These are phyloP conservation scores for Nigrospora sphaerica DNA, from an alignment of 2,329 filamentous ascomycete species.

Conservation along the genomic window DNA sequence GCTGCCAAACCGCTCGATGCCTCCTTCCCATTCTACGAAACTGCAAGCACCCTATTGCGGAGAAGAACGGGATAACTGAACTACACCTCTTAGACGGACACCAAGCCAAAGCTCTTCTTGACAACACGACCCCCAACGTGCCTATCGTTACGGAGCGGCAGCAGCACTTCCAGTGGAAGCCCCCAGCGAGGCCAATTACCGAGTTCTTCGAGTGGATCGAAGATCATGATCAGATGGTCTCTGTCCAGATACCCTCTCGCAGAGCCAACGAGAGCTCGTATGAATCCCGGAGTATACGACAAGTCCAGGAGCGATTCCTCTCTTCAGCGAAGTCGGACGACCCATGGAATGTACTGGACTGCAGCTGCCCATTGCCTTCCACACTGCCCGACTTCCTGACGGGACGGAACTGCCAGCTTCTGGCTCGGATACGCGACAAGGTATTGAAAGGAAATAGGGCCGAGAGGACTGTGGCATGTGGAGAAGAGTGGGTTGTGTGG, in stretches of 20 bases:
- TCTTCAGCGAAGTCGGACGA: neutral
- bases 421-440: slow-evolving; percentile 1
- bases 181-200: neutral
- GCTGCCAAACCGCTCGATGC: slow-evolving; percentile 1
- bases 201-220: slow-evolving; percentile 2
- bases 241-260: slow-evolving; percentile 1
- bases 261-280: neutral
- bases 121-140: slow-evolving; percentile 1
- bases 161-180: neutral
- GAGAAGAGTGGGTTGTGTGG: no score
- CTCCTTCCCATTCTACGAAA: neutral
- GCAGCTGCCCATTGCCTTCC: slow-evolving; percentile 1
- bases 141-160: slow-evolving; percentile 2
- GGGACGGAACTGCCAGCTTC: slow-evolving; percentile 2
- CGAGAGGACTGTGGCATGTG: no score
- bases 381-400: slow-evolving; percentile 1
- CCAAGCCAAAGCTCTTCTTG: slow-evolving; percentile 1
- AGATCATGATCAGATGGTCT: slow-evolving; percentile 2
- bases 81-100: slow-evolving; percentile 1
- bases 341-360: slow-evolving; percentile 2
- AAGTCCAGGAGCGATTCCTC: slow-evolving; percentile 2
- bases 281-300: slow-evolving; percentile 1
- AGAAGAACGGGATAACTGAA: neutral
- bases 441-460: neutral
- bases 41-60: no score